Base-by-base conservation (phyloP, 2,329 filamentous ascomycete species). In the Coniochaeta sp. region DNA sequence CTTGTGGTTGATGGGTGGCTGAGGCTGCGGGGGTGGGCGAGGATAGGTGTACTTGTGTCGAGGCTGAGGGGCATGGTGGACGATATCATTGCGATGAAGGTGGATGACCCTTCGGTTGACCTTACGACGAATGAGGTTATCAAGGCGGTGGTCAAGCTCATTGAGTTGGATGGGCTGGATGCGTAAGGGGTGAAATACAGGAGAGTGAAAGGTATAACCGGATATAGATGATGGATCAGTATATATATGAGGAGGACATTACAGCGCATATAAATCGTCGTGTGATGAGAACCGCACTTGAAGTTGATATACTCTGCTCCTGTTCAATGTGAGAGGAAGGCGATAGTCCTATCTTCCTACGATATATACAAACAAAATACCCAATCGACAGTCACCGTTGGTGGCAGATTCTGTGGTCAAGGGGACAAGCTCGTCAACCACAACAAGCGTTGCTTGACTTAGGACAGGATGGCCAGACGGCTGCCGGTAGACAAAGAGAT, bases 1-100 rank as follows among this genome's bases (percentile, higher is more conserved):
- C 77, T 99, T 19, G 78, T 97, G 3, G 90, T 99, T 3, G 95
- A 98, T 74, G 92, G 91, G 58, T 98, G 93, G 95, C 78, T 98
- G 59, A 74, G 81, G 38, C 77, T 99, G 34, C 83, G 91, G 26
- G 95, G 95, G 0, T 99, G 95, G 95, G 93, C 95, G 1, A 84
- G 95, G 55, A 95, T 99, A 64, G 95, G 93, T 33, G 93, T 98
- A 14, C 74, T 99, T 66, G 89, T 96, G 2, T 90, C 89, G 54
- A 81, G 93, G 63, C 74, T 99, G 65, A 82, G 95, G 64, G 86
- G 87, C 61, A 90, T 98, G 87, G 81, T 99, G 59, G 95, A 99
- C 76, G 85, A 88, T 65, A 80, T 96, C 63, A 83, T 99, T 68
- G 89, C 89, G 61, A 80, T 83, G 65, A 92, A 92, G 74, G 86